A percentile compares a stretch with the other conserved stretches of the same genome.
Evolutionary conservation across 495 filamentous ascomycete genomes (phyloP).

Genomic region (Aspergillus kassunensis): DNA sequence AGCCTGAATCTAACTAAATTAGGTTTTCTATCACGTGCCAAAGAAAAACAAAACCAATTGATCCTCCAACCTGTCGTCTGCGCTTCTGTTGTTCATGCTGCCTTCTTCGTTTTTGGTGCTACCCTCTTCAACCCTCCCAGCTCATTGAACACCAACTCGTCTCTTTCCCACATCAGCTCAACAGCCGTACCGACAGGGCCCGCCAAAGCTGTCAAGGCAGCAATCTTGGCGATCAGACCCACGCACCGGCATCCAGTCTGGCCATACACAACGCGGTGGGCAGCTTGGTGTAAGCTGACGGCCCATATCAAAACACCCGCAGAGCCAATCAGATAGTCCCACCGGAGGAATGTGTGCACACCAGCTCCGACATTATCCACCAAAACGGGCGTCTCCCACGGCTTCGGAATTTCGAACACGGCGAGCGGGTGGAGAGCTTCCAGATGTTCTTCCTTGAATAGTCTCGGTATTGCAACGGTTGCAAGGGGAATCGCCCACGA

Average conservation of each 20-base stretch:
- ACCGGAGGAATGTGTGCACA: slow-evolving; percentile 52
- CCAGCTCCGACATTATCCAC: slow-evolving; percentile 45
- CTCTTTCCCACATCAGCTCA: slow-evolving; percentile 55
- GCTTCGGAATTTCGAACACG: slow-evolving; percentile 40
- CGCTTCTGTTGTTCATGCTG: slow-evolving; percentile 2
- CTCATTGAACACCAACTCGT: slow-evolving; percentile 43
- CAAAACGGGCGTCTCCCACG: slow-evolving; percentile 32
- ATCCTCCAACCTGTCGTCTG: no score
- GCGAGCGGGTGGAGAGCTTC: slow-evolving; percentile 34
- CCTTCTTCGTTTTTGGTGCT: slow-evolving; percentile 24
- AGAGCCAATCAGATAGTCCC: slow-evolving; percentile 54
- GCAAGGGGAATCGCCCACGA: slow-evolving; percentile 43
- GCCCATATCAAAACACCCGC: slow-evolving; percentile 53
- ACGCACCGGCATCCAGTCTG: slow-evolving; percentile 24
- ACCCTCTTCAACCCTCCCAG: slow-evolving; percentile 20
- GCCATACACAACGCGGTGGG: slow-evolving; percentile 34
- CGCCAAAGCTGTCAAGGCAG: slow-evolving; percentile 36
- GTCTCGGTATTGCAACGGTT: slow-evolving; percentile 29
- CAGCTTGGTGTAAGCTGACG: slow-evolving; percentile 36
- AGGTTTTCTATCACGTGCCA: no score
- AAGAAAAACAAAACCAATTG: no score
- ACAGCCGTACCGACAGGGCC: slow-evolving; percentile 50
- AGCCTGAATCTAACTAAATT: no score
- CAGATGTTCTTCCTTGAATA: slow-evolving; percentile 31
- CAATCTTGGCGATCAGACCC: slow-evolving; percentile 33